Evolutionary conservation across 208 protist genomes (phyloP).

Genomic region (Acanthamoeba castellanii): DNA sequence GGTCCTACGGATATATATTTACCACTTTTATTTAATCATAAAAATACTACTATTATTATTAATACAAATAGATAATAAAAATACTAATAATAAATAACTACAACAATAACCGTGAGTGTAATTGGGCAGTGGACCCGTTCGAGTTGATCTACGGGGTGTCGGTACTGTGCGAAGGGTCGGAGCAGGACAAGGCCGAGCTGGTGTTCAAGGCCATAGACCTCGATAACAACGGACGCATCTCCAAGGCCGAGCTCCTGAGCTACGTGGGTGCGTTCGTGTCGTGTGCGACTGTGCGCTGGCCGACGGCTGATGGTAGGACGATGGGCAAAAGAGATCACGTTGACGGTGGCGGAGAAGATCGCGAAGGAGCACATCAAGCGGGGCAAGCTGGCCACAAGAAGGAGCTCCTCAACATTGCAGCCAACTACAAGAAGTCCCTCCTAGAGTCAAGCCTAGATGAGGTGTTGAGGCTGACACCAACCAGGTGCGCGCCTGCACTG

Average conservation of each 20-base stretch:
- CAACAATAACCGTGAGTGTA: no score
- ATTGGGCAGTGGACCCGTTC: constrained; percentile 67
- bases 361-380: constrained; percentile 70
- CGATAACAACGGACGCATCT: constrained; percentile 53
- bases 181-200: constrained; percentile 64
- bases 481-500: no score
- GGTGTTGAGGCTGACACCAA: constrained; percentile 59
- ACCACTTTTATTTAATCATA: no score
- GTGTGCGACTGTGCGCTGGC: neutral
- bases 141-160: constrained; percentile 72
- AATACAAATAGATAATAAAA: no score
- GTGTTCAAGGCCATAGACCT: constrained; percentile 73
- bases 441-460: neutral
- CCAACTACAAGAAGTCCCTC: neutral
- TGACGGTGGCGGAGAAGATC: constrained; percentile 69
- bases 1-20: no score
- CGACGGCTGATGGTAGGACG: neutral
- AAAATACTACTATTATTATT: no score
- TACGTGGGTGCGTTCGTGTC: neutral
- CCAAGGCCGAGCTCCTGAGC: constrained; percentile 50
- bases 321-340: constrained; percentile 15
- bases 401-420: neutral
- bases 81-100: no score
- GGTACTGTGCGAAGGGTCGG: constrained; percentile 52
- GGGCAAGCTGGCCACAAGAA: constrained; percentile 70